phyloP scores from a whole-genome alignment of 306 rosid genomes.

The Astragalus membranaceus region DNA sequence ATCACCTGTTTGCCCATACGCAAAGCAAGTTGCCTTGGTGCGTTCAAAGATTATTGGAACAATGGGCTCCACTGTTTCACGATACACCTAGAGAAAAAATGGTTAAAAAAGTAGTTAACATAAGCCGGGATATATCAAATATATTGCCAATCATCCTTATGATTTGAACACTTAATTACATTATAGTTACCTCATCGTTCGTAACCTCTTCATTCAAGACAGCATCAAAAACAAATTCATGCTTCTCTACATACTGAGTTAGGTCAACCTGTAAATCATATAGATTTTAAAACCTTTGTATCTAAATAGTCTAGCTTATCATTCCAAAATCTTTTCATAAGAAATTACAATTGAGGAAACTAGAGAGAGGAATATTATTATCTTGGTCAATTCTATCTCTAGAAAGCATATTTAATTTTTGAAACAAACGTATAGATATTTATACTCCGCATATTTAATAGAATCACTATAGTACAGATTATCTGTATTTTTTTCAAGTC shows the following conservation, averaged over 20 bases:
- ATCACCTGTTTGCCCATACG: constrained; percentile 98
- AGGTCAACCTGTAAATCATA: constrained; percentile 77
- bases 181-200: constrained; percentile 70
- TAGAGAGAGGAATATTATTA: not conserved
- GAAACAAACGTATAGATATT: not conserved
- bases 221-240: constrained; percentile 96
- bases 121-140: not conserved
- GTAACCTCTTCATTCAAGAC: constrained; percentile 96
- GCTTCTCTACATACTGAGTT: constrained; percentile 90
- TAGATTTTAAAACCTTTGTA: constrained; percentile 16
- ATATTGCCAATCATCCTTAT: not conserved
- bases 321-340: not conserved
- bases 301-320: constrained; percentile 9
- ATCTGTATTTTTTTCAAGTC: constrained; percentile 4
- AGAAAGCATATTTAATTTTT: not conserved
- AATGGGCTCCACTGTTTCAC: constrained; percentile 97
- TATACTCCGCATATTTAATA: not conserved
- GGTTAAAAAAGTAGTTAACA: constrained; percentile 1
- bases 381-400: not conserved
- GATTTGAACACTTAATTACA: constrained; percentile 13
- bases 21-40: constrained; percentile 98
- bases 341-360: not conserved
- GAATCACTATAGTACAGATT: not conserved
- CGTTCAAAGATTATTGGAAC: constrained; percentile 97
- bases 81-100: constrained; percentile 58